Evolutionary conservation across 2,329 filamentous ascomycete genomes (phyloP).

Genomic region (Dothideomycetes sp.): DNA sequence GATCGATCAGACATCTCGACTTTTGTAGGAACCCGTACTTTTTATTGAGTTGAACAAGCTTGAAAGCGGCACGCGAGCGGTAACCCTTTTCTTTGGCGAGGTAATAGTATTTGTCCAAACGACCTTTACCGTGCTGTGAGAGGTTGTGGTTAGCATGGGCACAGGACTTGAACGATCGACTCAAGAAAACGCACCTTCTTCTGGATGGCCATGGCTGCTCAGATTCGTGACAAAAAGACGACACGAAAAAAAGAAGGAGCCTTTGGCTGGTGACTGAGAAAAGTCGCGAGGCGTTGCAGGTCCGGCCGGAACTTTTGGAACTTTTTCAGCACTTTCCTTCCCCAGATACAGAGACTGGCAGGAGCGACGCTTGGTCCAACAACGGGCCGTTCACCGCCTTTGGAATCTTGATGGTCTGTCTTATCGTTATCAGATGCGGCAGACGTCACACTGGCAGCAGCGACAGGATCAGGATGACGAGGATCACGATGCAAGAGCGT

Average conservation of each 20-base stretch:
- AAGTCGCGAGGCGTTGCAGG: slow-evolving; percentile 9
- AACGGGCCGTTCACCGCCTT: too few relatives aligned
- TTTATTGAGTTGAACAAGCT: slow-evolving; percentile 96
- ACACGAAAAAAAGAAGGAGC: too few relatives aligned
- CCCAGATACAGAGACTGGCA: too few relatives aligned
- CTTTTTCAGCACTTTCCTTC: too few relatives aligned
- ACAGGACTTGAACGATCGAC: slow-evolving; percentile 13
- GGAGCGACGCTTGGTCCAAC: too few relatives aligned
- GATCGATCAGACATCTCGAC: slow-evolving; percentile 91
- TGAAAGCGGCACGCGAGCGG: slow-evolving; percentile 90
- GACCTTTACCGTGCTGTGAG: slow-evolving; percentile 76
- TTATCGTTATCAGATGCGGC: too few relatives aligned
- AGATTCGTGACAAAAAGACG: neutral
- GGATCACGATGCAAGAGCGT: too few relatives aligned
- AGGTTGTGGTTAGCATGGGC: slow-evolving; percentile 14
- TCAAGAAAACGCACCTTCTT: slow-evolving; percentile 60
- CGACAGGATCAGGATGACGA: too few relatives aligned
- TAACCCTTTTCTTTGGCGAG: slow-evolving; percentile 98
- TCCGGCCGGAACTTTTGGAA: slow-evolving; percentile 4
- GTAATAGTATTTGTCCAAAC: slow-evolving; percentile 98
- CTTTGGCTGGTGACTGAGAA: too few relatives aligned
- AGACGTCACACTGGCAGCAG: too few relatives aligned
- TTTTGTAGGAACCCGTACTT: slow-evolving; percentile 98
- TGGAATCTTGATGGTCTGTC: too few relatives aligned
- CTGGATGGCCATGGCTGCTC: slow-evolving; percentile 72